Evolutionary conservation across 2,329 filamentous ascomycete genomes (phyloP), one percentile per base, ranked within the genome.

Genomic region (Monilinia vaccinii-corymbosi): DNA sequence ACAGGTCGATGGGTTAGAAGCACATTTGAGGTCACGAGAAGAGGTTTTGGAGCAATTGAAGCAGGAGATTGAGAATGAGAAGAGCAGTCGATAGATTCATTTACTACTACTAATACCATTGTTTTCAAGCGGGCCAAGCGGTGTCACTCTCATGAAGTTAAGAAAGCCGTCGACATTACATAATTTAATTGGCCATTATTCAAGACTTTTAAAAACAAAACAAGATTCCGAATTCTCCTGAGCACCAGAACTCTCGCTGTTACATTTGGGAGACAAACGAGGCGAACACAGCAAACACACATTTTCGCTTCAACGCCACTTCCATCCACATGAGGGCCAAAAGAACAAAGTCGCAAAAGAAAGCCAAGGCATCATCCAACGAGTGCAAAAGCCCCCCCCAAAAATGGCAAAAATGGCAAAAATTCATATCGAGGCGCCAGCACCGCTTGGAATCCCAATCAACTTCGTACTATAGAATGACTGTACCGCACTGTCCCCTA

Each of bases 1-100:
- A 75, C 93, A 99, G 78, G 86, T 99, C 2, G 91, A 97, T 66
- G 91, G 92, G 0, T 74, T 99, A 66, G 91, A 96, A 77, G 76
- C 79, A 63, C 94, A 99, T 78, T 76, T 97, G 70, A 81, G 84
- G 69, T 85, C 85, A 66, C 81, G 94, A 63, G 84, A 93, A 74
- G 83, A 86, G 65, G 83, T 86, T 34, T 76, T 99, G 69, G 84
- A 88, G 51, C 87, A 90, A 72, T 72, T 97, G 71, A 83, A 84
- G 74, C 79, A 84, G 71, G 86, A 97, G 76, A 88, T 97, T 74
- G 91, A 97, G 69, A 87, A 90, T 25, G 92, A 93, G 81, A 94
- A 89, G 78, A 76, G 77, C 61, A 77, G 79, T 63, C 76, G 77
- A 73, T 79, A 68, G 62, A 42, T 21, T 52, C 25, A 25, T 52